Evolutionary conservation across 192 early-diverging fungal genomes (phyloP), one percentile per base, ranked within the genome.

Genomic region (Jimgerdemannia lactiflua): DNA sequence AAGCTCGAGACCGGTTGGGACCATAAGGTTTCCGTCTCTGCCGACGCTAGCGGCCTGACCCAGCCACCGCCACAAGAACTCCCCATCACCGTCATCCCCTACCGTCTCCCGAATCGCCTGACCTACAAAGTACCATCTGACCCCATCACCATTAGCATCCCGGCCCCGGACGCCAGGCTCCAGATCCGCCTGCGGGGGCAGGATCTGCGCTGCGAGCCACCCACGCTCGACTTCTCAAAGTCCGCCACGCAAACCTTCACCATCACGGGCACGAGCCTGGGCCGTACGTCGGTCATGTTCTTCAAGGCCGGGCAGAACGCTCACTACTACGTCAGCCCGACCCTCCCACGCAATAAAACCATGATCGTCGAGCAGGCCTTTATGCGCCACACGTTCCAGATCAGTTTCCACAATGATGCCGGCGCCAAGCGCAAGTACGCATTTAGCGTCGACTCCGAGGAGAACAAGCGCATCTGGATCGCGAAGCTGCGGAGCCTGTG

Each of bases 341-440:
- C 81, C 10, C 74, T 87, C 67, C 81, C 87, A 1, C 73, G 81
- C 6, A 92, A 87, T 10, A 85, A 88, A 63, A 80, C 80, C 41
- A 83, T 92, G 65, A 86, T 89, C 0, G 84, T 92, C 20, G 91
- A 92, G 64, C 80, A 86, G 11, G 83, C 88, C 40, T 92, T 92
- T 74, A 86, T 92, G 87, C 74, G 87, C 49, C 86, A 90, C 68
- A 90, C 84, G 0, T 90, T 92, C 75, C 91, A 91, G 71, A 80
- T 91, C 64, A 85, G 80, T 0, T 80, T 89, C 63, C 43, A 80
- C 6, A 84, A 85, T 18, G 75, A 76, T 18, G 75, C 19, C 7
- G 67, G 74, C 17, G 67, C 67, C 17, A 82, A 76, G 63, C 71
- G 72, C 7, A 75, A 72, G 63, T 83, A 79, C 14, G 76, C 70